Percentiles rank a stretch among this genome's conserved stretches.
phyloP scores from a whole-genome alignment of 768 basidiomycete species.

The Kwoniella sp. region DNA sequence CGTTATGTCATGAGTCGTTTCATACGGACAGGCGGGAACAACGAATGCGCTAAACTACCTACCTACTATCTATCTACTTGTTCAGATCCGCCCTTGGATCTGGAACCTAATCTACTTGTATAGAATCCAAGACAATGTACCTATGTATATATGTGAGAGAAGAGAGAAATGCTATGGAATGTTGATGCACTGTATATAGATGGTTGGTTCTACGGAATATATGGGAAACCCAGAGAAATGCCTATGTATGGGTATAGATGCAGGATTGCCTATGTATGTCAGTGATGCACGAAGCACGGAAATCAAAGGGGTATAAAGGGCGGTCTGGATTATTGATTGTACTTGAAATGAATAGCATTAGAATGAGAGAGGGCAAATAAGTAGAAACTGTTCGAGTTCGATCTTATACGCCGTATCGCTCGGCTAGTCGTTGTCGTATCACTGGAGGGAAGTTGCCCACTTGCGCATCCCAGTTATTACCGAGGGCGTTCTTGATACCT shows the following conservation, averaged over 20 bases:
- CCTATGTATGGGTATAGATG: slow-evolving; percentile 33
- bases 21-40: background rate
- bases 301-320: slow-evolving; percentile 14
- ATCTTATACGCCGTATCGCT: slow-evolving; percentile 77
- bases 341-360: too few species aligned
- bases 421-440: slow-evolving; percentile 81
- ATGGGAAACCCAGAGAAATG: too few species aligned
- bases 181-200: slow-evolving; percentile 1
- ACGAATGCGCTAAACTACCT: background rate
- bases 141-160: background rate
- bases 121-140: too few species aligned
- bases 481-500: slow-evolving; percentile 87
- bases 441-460: slow-evolving; percentile 79
- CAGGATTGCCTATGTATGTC: slow-evolving; percentile 26
- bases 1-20: slow-evolving; percentile 5
- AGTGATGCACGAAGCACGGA: background rate
- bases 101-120: slow-evolving; percentile 3
- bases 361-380: too few species aligned
- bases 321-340: too few species aligned
- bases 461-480: slow-evolving; percentile 76
- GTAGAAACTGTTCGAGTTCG: too few species aligned
- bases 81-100: too few species aligned
- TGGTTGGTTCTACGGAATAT: background rate
- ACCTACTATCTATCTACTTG: background rate
- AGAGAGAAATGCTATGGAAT: slow-evolving; percentile 12